phyloP scores from a whole-genome alignment of 169 alveolate species.

The Plasmodium billcollinsi region DNA sequence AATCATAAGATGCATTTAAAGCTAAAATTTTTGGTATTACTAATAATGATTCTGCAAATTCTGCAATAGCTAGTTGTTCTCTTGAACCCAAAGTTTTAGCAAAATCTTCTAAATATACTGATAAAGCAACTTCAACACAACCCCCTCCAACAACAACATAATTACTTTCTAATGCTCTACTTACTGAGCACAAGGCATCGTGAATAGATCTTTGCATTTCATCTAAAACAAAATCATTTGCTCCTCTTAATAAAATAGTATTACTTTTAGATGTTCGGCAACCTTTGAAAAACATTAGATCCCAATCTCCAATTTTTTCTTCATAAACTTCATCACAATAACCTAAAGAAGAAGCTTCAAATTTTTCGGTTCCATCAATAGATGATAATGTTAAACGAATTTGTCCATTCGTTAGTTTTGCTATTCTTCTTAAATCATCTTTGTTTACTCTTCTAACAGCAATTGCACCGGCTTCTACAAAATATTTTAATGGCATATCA shows the following conservation, averaged over 20 bases:
- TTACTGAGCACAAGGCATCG: slow-evolving; percentile 98
- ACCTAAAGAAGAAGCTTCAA: slow-evolving; percentile 94
- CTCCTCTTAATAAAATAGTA: slow-evolving; percentile 96
- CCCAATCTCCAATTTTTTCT: slow-evolving; percentile 98
- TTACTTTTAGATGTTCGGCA: slow-evolving; percentile 90
- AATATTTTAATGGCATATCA: slow-evolving; percentile 98
- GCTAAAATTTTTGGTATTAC: slow-evolving; percentile 99
- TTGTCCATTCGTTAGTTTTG: slow-evolving; percentile 94
- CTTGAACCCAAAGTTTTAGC: slow-evolving; percentile 98
- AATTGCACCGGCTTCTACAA: slow-evolving; percentile 97
- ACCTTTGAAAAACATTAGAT: slow-evolving; percentile 96
- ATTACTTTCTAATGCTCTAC: slow-evolving; percentile 93
- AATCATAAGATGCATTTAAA: slow-evolving; percentile 98
- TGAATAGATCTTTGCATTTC: slow-evolving; percentile 98
- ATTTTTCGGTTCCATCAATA: slow-evolving; percentile 96
- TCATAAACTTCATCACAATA: slow-evolving; percentile 94
- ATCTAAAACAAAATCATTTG: slow-evolving; percentile 97
- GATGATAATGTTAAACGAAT: slow-evolving; percentile 93
- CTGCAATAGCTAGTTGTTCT: slow-evolving; percentile 99
- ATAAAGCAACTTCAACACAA: slow-evolving; percentile 98
- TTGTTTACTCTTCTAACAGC: slow-evolving; percentile 98
- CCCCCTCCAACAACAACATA: slow-evolving; percentile 98
- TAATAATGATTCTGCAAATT: slow-evolving; percentile 97
- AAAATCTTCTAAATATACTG: slow-evolving; percentile 96
- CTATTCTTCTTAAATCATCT: slow-evolving; percentile 96